Conservation (phyloP, 805 yeast species). For the Saccharomycopsis vini region DNA sequence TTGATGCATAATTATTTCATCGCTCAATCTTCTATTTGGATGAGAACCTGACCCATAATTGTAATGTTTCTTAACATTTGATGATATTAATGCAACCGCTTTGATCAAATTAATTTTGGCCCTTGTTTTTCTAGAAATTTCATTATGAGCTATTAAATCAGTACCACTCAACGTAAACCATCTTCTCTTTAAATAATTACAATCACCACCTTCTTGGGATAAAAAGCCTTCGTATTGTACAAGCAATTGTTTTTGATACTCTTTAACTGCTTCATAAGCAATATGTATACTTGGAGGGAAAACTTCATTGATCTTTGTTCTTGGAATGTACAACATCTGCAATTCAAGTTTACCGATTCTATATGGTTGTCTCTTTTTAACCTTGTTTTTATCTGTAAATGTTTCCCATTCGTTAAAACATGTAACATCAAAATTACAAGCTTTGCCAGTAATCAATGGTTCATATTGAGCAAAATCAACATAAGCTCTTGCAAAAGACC, state of each 20-base stretch:
- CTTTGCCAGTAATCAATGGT: constrained; percentile 43
- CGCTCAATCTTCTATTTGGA: constrained; percentile 57
- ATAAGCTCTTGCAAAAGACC: constrained; percentile 78
- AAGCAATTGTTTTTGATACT: constrained; percentile 29
- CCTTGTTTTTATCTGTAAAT: constrained; percentile 25
- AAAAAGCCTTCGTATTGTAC: constrained; percentile 54
- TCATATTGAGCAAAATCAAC: constrained; percentile 54
- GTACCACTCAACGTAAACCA: constrained; percentile 67
- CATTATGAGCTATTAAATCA: constrained; percentile 69
- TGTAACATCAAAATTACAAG: constrained; percentile 44
- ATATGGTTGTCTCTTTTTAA: constrained; percentile 39
- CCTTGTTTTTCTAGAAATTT: constrained; percentile 54
- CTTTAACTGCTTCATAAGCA: constrained; percentile 35
- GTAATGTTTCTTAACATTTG: constrained; percentile 23
- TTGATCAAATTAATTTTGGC: constrained; percentile 70
- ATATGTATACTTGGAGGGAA: constrained; percentile 62
- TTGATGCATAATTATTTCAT: constrained; percentile 57
- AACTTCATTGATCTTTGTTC: constrained; percentile 48
- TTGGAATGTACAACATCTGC: constrained; percentile 61
- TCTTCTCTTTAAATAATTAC: constrained; percentile 63
- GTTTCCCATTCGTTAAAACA: constrained; percentile 80
- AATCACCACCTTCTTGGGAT: constrained; percentile 89
- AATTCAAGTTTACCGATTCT: constrained; percentile 59
- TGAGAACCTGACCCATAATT: constrained; percentile 27
- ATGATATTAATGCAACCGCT: constrained; percentile 34